These are phyloP conservation scores for Ploettnerulaceae sp. DNA, from an alignment of 2,329 filamentous ascomycete genomes.

Conservation along the genomic window DNA sequence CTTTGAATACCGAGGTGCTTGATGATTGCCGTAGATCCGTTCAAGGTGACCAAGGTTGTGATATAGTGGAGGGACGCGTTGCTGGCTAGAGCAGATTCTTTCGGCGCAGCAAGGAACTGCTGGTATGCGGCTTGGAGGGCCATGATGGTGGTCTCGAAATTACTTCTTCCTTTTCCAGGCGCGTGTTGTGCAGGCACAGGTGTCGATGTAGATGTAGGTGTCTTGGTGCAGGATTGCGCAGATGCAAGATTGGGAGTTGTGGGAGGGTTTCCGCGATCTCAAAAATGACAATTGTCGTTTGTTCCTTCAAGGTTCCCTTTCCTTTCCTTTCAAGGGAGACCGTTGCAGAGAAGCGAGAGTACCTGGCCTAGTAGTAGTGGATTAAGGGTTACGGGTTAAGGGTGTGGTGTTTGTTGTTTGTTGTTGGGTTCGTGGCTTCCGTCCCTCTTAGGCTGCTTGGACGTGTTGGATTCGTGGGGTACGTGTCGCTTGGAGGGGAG, in stretches of 20 bases:
- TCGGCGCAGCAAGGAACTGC: conserved; percentile 66
- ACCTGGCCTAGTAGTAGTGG: no score
- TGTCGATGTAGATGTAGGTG: neutral
- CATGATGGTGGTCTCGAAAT: conserved; percentile 35
- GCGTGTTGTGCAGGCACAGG: neutral
- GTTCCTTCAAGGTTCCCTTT: no score
- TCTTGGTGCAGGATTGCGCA: neutral
- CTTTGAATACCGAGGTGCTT: conserved; percentile 71
- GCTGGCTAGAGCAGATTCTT: conserved; percentile 55
- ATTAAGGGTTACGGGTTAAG: no score
- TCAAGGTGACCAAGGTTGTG: conserved; percentile 74
- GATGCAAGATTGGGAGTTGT: neutral
- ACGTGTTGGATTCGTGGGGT: no score
- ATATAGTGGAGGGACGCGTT: conserved; percentile 80
- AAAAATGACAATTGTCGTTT: conserved; percentile 8
- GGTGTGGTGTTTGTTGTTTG: no score
- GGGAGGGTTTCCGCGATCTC: neutral
- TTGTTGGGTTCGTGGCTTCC: no score
- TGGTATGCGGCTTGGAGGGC: conserved; percentile 56
- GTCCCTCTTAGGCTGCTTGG: no score
- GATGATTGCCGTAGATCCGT: conserved; percentile 68
- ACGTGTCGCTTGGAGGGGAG: no score
- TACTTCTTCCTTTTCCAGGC: conserved; percentile 1
- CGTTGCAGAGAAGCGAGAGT: no score
- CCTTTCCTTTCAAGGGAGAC: no score